Evolutionary conservation across 192 early-diverging fungal genomes (phyloP), one percentile per base, ranked within the genome.

Genomic region (Funneliformis geosporum): DNA sequence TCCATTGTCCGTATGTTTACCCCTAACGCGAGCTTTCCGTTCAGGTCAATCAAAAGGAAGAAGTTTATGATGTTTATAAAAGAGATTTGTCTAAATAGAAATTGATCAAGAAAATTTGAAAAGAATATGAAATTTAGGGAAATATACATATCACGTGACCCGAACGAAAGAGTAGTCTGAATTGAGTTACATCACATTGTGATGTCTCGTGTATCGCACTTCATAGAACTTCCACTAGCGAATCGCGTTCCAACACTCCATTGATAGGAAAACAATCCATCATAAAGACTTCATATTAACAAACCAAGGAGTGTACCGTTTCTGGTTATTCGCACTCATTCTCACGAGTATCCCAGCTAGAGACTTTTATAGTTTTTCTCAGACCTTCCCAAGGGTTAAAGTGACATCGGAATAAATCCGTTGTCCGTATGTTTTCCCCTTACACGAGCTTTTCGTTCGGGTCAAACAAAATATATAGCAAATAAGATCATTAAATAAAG

Each of bases 151-250:
- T 55, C 5, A 55, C 18, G 38, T 46, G 40, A 67, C 76, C 76
- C 76, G 76, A 78, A 78, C 76, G 62, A 65, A 80, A 80, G 81
- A 82, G 78, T 82, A 82, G 81, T 82, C 81, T 82, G 81, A 82
- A 82, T 82, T 72, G 81, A 82, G 81, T 79, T 82, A 71, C 65
- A 78, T 74, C 73, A 67, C 43, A 79, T 12, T 73, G 27, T 79
- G 33, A 73, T 74, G 78, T 42, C 81, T 82, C 61, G 72, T 39
- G 81, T 82, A 82, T 82, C 75, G 81, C 78, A 82, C 81, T 82
- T 60, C 81, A 82, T 79, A 82, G 78, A 38, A 38, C 78, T 82
- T 40, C 78, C 81, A 76, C 81, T 65, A 50, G 62, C 64, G 73
- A 74, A 76, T 71, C 78, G 7, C 60, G 68, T 82, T 70, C 16